Conservation (phyloP, 2,329 filamentous ascomycete genomes). For the Talaromyces sp. region DNA sequence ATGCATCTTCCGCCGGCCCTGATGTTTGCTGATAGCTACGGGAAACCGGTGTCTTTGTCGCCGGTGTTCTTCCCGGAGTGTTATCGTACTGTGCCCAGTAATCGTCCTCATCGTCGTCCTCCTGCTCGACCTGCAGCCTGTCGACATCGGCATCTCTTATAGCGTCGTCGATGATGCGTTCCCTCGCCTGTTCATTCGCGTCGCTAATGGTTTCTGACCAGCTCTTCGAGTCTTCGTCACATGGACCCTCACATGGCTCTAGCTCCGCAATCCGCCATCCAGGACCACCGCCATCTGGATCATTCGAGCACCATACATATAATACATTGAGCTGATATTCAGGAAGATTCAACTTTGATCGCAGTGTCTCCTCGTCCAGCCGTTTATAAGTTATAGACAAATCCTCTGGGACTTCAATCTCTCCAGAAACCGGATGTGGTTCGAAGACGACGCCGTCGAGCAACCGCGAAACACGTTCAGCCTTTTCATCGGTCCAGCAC, state of each 20-base stretch:
- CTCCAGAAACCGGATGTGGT: constrained; percentile 62
- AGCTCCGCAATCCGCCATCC: constrained; percentile 61
- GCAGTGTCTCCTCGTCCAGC: constrained; percentile 60
- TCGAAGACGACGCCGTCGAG: constrained; percentile 56
- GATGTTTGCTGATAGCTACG: constrained; percentile 27
- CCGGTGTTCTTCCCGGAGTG: constrained; percentile 52
- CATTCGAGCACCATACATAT: constrained; percentile 60
- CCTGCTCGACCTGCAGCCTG: constrained; percentile 21
- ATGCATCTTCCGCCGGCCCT: constrained; percentile 52
- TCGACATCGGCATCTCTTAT: constrained; percentile 28
- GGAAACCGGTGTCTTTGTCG: constrained; percentile 36
- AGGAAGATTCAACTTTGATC: constrained; percentile 50
- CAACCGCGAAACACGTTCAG: constrained; percentile 51
- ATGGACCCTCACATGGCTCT: constrained; percentile 47
- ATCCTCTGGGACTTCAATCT: constrained; percentile 60
- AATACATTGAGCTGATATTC: constrained; percentile 55
- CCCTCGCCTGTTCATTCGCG: constrained; percentile 48
- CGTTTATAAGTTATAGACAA: constrained; percentile 54
- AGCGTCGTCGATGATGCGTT: constrained; percentile 37
- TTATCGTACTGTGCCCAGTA: constrained; percentile 63
- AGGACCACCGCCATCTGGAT: constrained; percentile 48
- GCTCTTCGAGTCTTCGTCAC: constrained; percentile 47
- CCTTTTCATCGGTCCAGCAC: constrained; percentile 55
- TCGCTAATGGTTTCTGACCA: constrained; percentile 55
- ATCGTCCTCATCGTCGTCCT: constrained; percentile 54